phyloP scores from a whole-genome alignment of 1,284 basidiomycete genomes.

The Takashimella tepidaria region DNA sequence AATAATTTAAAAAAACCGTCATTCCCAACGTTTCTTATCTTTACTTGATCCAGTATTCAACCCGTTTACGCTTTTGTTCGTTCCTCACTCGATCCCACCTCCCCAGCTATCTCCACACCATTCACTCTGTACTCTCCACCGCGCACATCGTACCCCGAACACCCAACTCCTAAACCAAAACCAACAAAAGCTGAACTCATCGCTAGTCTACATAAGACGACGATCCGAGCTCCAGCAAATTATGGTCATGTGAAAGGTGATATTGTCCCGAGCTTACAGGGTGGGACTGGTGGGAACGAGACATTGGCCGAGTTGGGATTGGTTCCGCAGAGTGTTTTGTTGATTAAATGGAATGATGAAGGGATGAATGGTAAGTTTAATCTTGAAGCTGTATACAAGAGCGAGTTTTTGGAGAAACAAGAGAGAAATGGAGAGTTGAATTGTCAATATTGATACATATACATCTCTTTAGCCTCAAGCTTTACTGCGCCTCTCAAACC shows the following conservation, averaged over 20 bases:
- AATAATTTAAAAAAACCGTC: too few relatives aligned
- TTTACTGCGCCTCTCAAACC: slow-evolving; percentile 39
- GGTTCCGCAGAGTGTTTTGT: slow-evolving; percentile 46
- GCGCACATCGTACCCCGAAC: slow-evolving; percentile 39
- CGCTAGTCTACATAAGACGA: slow-evolving; percentile 14
- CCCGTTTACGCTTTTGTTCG: slow-evolving; percentile 46
- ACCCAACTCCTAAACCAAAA: slow-evolving; percentile 21
- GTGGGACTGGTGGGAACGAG: slow-evolving; percentile 40
- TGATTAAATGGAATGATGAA: slow-evolving; percentile 42
- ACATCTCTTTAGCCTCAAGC: slow-evolving; percentile 35
- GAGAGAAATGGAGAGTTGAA: too few relatives aligned
- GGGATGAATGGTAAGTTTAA: slow-evolving; percentile 45
- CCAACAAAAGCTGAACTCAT: slow-evolving; percentile 9
- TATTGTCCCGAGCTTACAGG: slow-evolving; percentile 20
- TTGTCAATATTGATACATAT: too few relatives aligned
- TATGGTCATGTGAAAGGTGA: slow-evolving; percentile 32
- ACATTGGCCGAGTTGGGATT: slow-evolving; percentile 39
- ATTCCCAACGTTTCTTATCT: neutral
- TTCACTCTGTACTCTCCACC: slow-evolving; percentile 49
- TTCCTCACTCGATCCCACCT: slow-evolving; percentile 24
- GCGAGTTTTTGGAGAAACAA: too few relatives aligned
- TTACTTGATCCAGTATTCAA: slow-evolving; percentile 33
- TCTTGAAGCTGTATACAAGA: too few relatives aligned
- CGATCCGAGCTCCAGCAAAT: slow-evolving; percentile 32
- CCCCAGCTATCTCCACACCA: slow-evolving; percentile 16